These are phyloP conservation scores for Alternaria sp. DNA, from an alignment of 2,329 filamentous ascomycete species.

Conservation along the genomic window DNA sequence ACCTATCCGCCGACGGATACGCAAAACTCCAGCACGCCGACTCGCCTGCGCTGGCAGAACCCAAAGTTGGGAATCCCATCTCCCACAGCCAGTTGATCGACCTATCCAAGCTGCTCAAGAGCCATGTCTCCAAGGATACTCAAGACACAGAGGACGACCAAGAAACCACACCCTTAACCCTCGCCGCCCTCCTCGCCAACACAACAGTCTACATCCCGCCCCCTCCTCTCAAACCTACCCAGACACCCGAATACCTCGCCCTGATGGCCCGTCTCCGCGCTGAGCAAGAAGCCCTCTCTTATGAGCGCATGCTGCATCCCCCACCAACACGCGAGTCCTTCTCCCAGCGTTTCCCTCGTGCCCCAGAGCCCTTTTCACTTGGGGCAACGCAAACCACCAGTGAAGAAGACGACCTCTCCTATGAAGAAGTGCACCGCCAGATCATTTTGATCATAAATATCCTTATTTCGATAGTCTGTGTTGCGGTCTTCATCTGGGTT, in stretches of 20 bases:
- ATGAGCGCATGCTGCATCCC: conserved; percentile 80
- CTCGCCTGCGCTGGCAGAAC: conserved; percentile 61
- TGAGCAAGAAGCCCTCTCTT: conserved; percentile 82
- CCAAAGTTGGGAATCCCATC: conserved; percentile 71
- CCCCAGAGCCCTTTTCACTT: conserved; percentile 60
- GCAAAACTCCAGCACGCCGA: conserved; percentile 34
- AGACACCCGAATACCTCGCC: conserved; percentile 84
- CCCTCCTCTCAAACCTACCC: conserved; percentile 70
- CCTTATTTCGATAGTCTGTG: conserved; percentile 82
- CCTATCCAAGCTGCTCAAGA: conserved; percentile 64
- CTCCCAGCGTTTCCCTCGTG: conserved; percentile 63
- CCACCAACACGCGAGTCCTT: conserved; percentile 65
- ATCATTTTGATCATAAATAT: conserved; percentile 89
- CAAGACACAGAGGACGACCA: conserved; percentile 60
- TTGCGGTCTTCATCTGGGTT: conserved; percentile 80
- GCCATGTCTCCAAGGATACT: conserved; percentile 18
- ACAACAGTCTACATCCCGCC: conserved; percentile 79
- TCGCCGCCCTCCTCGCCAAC: conserved; percentile 77
- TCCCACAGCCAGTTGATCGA: conserved; percentile 74
- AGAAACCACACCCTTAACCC: conserved; percentile 45
- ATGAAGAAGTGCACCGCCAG: conserved; percentile 80
- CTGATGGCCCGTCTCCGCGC: conserved; percentile 85
- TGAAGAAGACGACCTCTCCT: conserved; percentile 69
- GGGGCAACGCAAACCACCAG: conserved; percentile 48
- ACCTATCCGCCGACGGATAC: conserved; percentile 28